Evolutionary conservation across 2,329 filamentous ascomycete species (phyloP).

Genomic region (Trichophyton equinum): DNA sequence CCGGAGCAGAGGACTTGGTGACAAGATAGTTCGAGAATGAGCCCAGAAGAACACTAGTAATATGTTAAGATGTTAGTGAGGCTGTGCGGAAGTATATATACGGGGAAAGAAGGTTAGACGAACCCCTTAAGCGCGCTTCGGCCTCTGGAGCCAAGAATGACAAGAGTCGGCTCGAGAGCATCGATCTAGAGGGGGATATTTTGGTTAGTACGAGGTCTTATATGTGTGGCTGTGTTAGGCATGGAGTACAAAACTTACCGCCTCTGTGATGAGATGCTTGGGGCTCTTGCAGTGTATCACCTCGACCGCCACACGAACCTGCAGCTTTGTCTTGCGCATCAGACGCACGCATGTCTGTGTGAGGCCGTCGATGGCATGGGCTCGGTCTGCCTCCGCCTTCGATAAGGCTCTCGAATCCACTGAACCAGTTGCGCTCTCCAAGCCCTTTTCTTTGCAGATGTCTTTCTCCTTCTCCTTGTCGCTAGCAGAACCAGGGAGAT

Average conservation of each 20-base stretch:
- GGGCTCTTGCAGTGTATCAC: slow-evolving; percentile 98
- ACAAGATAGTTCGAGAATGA: slow-evolving; percentile 97
- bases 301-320: slow-evolving; percentile 87
- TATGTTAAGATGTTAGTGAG: background rate
- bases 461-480: background rate
- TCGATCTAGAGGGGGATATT: slow-evolving; percentile 52
- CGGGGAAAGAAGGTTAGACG: slow-evolving; percentile 22
- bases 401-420: slow-evolving; percentile 39
- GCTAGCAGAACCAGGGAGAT: slow-evolving; percentile 14
- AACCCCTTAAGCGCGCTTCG: slow-evolving; percentile 87
- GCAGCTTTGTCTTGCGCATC: slow-evolving; percentile 77
- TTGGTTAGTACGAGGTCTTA: background rate
- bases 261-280: slow-evolving; percentile 89
- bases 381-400: slow-evolving; percentile 64
- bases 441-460: background rate
- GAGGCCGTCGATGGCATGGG: slow-evolving; percentile 68
- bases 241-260: slow-evolving; percentile 39
- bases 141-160: slow-evolving; percentile 83
- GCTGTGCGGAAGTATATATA: background rate
- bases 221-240: background rate
- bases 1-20: slow-evolving; percentile 88
- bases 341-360: slow-evolving; percentile 74
- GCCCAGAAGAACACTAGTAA: slow-evolving; percentile 68
- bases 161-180: slow-evolving; percentile 75
- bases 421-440: slow-evolving; percentile 24